Evolutionary conservation across 768 basidiomycete species (phyloP), one percentile per base, ranked within the genome.

Genomic region (Tricholoma sp.): DNA sequence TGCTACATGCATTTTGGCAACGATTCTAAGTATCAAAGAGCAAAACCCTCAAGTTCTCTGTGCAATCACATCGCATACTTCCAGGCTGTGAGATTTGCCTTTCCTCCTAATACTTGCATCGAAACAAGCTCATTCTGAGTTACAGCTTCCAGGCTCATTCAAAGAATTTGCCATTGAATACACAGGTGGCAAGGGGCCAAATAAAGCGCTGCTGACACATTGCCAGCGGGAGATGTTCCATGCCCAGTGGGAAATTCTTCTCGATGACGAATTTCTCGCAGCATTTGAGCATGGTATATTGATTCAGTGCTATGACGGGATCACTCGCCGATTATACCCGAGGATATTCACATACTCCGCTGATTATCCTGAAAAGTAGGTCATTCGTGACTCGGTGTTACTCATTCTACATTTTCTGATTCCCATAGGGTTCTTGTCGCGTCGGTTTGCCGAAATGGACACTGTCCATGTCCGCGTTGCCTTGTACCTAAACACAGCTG

Each of bases 301-400:
- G 24, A 24, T 24, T 24, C 24, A 24, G 24, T 24, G 24, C 4
- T 24, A 24, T 4, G 4, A 24, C 4, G 24, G 24, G 24, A 4
- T 24, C 24, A 24, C 24, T 5, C n/a, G 33, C 32, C 2, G 56
- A 8, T 53, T 57, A 13, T 73, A 62, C 34, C 67, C 66, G 1
- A 55, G 62, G 0, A 62, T 73, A 0, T 67, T 73, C 17, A 71
- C 69, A 1, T 73, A 73, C 44, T 66, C 68, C 1, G 70, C 69
- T 0, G 70, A 74, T 53, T 74, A 74, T 42, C 72, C 72, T 0
- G 71, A 75, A 18, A 75, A 39, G 37, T 39, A 15, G n/a, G n/a
- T n/a, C n/a, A n/a, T n/a, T n/a, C 2, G 37, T 39, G 2, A 34
- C 2, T 34, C 34, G 5, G 5, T 34, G 34, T 34, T 13, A 34